A percentile compares a stretch with the other conserved stretches of the same genome.
These are phyloP conservation scores for Fusarium sarcochroum DNA, from an alignment of 2,329 filamentous ascomycete genomes.

Conservation along the genomic window DNA sequence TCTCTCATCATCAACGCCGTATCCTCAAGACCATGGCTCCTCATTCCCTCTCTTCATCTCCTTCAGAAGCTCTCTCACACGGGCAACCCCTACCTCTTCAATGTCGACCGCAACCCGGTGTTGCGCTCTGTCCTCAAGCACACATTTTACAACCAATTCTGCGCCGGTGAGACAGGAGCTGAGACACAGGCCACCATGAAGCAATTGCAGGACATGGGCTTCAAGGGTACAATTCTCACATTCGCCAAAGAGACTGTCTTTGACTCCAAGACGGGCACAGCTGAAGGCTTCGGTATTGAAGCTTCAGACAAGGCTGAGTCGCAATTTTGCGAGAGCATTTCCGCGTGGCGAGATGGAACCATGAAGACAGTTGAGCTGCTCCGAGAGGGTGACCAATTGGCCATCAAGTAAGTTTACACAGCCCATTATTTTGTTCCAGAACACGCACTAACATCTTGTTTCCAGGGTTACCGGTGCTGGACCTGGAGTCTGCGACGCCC, in stretches of 20 bases:
- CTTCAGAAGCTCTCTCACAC: constrained; percentile 54
- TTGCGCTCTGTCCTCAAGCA: constrained; percentile 63
- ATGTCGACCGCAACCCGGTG: constrained; percentile 65
- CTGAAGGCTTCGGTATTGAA: constrained; percentile 46
- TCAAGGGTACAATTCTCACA: constrained; percentile 69
- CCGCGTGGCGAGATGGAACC: constrained; percentile 54
- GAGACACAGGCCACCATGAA: constrained; percentile 62
- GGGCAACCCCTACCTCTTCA: constrained; percentile 55
- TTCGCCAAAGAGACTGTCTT: constrained; percentile 63
- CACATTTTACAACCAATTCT: constrained; percentile 70
- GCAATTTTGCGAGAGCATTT: constrained; percentile 54
- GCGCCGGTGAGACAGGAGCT: constrained; percentile 63
- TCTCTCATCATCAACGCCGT: constrained; percentile 61
- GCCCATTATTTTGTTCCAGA: fast-evolving
- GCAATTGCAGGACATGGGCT: constrained; percentile 64
- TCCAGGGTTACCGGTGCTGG: constrained; percentile 60
- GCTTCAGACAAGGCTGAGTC: constrained; percentile 59
- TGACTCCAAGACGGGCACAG: constrained; percentile 52
- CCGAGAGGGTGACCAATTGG: constrained; percentile 54
- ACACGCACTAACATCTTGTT: background rate
- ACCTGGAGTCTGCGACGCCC: constrained; percentile 55
- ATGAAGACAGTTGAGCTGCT: constrained; percentile 52
- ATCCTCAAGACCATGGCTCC: constrained; percentile 60
- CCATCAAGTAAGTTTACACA: constrained; percentile 54
- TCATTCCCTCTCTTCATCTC: constrained; percentile 56